Evolutionary conservation across 257 asterid species (phyloP).

Genomic region (Solanum microdontum): DNA sequence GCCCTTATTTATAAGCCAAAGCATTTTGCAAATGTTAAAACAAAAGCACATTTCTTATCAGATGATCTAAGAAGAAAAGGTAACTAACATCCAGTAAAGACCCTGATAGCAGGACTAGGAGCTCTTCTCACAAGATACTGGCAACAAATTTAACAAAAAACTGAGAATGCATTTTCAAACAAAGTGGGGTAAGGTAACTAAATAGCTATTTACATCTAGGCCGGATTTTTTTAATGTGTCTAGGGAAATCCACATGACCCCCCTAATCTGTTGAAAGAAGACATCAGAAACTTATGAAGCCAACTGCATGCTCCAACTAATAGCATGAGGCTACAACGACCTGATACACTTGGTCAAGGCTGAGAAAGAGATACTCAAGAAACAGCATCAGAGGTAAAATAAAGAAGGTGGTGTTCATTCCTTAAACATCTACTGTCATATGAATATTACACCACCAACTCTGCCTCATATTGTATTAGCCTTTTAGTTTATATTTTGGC

Average conservation of each 20-base stretch:
- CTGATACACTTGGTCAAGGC: background rate
- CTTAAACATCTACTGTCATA: background rate
- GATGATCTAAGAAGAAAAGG: background rate
- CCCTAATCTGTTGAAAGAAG: background rate
- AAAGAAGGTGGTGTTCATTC: background rate
- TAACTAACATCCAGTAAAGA: background rate
- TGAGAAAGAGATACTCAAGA: background rate
- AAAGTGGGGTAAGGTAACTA: background rate
- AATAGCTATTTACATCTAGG: background rate
- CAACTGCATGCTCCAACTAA: background rate
- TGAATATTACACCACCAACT: background rate
- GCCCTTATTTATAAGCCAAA: background rate
- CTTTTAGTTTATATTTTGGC: background rate
- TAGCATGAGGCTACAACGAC: background rate
- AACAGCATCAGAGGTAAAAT: background rate
- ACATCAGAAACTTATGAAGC: background rate
- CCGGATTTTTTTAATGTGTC: background rate
- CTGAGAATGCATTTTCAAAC: background rate
- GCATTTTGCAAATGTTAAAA: background rate
- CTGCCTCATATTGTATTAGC: background rate
- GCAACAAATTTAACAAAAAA: background rate
- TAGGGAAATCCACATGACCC: background rate
- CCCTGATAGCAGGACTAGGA: background rate
- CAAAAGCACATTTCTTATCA: background rate
- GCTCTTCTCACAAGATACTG: background rate